Evolutionary conservation across 2,329 filamentous ascomycete species (phyloP), one percentile per base, ranked within the genome.

Genomic region (Phialocephala subalpina): DNA sequence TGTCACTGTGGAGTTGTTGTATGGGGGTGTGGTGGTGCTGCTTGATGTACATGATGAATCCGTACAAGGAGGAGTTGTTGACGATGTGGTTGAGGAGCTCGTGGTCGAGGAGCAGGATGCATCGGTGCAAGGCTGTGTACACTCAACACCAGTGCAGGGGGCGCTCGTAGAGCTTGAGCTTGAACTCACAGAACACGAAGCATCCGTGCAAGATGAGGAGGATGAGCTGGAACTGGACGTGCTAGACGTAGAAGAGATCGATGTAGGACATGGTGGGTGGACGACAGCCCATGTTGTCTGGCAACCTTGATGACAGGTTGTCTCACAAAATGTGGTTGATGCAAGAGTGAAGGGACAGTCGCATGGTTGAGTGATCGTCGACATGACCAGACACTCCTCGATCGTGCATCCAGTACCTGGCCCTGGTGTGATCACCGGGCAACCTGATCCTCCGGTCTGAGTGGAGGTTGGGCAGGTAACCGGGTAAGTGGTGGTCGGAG

Each of bases 21-120:
- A 49, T 22, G 3, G 20, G 11, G 45, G 45, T 11, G 63, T 65
- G 27, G 49, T 42, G 11, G 49, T 62, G 38, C 11, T 62, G 47
- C n/a, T n/a, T 1, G 60, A 38, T 36, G 52, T 38, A 12, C 38
- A 36, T 6, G 40, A 38, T 12, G 58, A 20, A 33, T 33, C 33
- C 25, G 58, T 42, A 6, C 33, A 25, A 40, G 20, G 20, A 4
- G 16, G 35, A 36, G 45, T 7, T 18, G 45, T 27, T 55, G n/a
- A 12, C 18, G 29, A 20, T 29, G 33, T 35, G 5, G 36, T 22
- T 12, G 55, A 25, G 27, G 18, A 35, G 18, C 33, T 27, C 18
- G 18, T 49, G 4, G n/a, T 49, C 20, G 45, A 49, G n/a, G 20
- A 49, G 45, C 45, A 49, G 11, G 45, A 49, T 2, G n/a, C 45